These are phyloP conservation scores for Cryphonectria japonica DNA, from an alignment of 2,329 filamentous ascomycete genomes.

Conservation along the genomic window DNA sequence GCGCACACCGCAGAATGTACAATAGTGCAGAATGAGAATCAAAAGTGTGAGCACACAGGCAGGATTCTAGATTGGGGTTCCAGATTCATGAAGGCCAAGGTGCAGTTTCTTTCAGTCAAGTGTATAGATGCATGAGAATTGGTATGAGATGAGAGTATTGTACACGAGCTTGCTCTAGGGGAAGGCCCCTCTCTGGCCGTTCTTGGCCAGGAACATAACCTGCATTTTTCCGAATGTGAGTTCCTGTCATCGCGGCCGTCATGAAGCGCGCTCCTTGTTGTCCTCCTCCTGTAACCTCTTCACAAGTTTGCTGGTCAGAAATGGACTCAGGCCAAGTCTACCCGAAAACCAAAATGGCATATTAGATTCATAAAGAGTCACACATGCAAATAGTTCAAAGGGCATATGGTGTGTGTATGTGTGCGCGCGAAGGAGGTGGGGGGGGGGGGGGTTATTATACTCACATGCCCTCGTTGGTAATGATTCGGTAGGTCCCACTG, in stretches of 20 bases:
- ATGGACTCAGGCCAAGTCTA: conserved; percentile 28
- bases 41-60: not conserved
- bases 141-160: not conserved
- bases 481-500: conserved; percentile 53
- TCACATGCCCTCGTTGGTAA: conserved; percentile 31
- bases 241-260: not conserved
- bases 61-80: not conserved
- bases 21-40: not conserved
- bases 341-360: not conserved
- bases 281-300: conserved; percentile 26
- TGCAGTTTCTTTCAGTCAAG: not conserved
- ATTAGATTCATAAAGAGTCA: not conserved
- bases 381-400: not conserved
- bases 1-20: not conserved
- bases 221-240: not conserved
- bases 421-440: no score
- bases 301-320: conserved; percentile 27
- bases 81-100: not conserved
- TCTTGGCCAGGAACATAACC: not conserved
- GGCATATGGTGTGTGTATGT: not conserved
- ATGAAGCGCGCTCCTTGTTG: conserved; percentile 20
- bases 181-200: not conserved
- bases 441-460: not conserved
- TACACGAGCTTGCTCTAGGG: conserved; percentile 1
- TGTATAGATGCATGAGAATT: not conserved